A percentile compares a stretch with the other conserved stretches of the same genome.
Evolutionary conservation across 768 basidiomycete species (phyloP).

Genomic region (Paxillus involutus): DNA sequence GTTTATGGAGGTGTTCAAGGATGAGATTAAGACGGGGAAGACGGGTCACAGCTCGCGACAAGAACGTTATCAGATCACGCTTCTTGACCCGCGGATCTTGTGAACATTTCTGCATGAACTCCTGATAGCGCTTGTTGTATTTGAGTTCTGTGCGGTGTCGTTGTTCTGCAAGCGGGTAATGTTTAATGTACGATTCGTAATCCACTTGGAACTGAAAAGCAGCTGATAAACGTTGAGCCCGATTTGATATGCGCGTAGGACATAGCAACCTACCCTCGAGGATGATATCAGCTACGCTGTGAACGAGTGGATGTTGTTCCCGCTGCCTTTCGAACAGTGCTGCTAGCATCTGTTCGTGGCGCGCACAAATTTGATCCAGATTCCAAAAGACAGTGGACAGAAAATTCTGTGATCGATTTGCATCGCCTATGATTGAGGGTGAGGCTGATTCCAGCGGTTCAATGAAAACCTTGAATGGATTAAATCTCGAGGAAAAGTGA

Average conservation of each 20-base stretch:
- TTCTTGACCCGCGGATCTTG: conserved; percentile 67
- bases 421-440: conserved; percentile 62
- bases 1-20: conserved; percentile 66
- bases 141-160: conserved; percentile 75
- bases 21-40: conserved; percentile 78
- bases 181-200: conserved; percentile 84
- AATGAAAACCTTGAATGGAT: conserved; percentile 62
- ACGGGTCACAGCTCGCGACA: conserved; percentile 87
- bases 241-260: conserved; percentile 4
- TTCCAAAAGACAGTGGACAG: conserved; percentile 85
- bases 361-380: conserved; percentile 59
- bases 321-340: conserved; percentile 78
- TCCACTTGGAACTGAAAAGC: conserved; percentile 51
- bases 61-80: conserved; percentile 77
- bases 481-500: conserved; percentile 2
- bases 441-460: conserved; percentile 56
- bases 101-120: conserved; percentile 62
- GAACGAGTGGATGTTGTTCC: conserved; percentile 82
- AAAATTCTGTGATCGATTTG: conserved; percentile 59
- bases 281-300: conserved; percentile 82
- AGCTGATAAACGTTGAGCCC: conserved; percentile 26
- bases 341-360: conserved; percentile 69
- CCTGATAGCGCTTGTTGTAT: conserved; percentile 63
- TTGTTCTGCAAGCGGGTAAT: conserved; percentile 85
- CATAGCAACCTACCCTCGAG: conserved; percentile 59